These are phyloP conservation scores for Verticillium tricorpus DNA, from an alignment of 2,329 filamentous ascomycete genomes.

Conservation along the genomic window DNA sequence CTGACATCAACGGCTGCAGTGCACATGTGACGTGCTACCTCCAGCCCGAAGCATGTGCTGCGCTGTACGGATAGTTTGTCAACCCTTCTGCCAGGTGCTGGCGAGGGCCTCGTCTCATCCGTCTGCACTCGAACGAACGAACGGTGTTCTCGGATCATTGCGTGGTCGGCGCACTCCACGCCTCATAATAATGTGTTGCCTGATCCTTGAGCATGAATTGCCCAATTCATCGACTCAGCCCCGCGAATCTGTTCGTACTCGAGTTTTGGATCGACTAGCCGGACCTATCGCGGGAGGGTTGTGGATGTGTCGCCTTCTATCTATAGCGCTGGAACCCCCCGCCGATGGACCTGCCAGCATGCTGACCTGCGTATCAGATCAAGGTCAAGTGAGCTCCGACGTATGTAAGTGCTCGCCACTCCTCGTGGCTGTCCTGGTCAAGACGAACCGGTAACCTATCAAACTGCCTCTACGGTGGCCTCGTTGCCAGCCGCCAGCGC, in stretches of 20 bases:
- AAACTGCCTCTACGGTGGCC: slow-evolving; percentile 2
- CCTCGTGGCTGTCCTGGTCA: slow-evolving; percentile 7
- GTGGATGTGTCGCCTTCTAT: neutral
- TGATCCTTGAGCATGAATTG: neutral
- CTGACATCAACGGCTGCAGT: neutral
- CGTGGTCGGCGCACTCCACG: too few species aligned
- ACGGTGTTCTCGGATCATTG: neutral
- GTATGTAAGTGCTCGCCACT: slow-evolving; percentile 19
- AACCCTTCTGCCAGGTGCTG: neutral
- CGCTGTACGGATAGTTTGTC: neutral
- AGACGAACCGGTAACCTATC: slow-evolving; percentile 14
- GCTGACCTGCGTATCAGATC: neutral
- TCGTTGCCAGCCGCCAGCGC: neutral
- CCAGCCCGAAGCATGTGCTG: neutral
- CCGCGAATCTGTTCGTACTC: neutral
- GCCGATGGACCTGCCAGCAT: neutral
- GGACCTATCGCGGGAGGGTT: neutral
- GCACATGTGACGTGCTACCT: neutral
- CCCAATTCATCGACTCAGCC: neutral
- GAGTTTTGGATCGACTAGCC: neutral
- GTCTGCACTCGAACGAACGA: neutral
- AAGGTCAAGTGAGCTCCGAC: slow-evolving; percentile 23
- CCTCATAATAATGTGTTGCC: neutral
- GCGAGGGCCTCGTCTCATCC: neutral
- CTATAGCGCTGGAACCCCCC: neutral